phyloP scores from a whole-genome alignment of 129 eudicot species.

The Chrysanthemum seticuspe region DNA sequence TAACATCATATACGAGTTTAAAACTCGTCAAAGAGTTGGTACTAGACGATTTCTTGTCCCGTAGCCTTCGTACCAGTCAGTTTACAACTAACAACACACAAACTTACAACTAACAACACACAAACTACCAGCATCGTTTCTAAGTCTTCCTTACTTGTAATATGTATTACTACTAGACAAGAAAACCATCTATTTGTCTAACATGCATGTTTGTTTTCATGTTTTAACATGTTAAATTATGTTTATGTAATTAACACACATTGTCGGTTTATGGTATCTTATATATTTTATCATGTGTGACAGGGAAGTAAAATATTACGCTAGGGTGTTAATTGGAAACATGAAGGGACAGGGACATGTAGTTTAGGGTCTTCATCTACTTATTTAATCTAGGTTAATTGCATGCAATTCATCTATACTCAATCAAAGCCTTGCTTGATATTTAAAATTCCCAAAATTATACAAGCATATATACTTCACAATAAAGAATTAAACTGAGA shows the following conservation, averaged over 20 bases:
- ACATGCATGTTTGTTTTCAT: constrained; percentile 1
- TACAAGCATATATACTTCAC: constrained; percentile 20
- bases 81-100: not conserved
- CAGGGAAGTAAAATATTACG: constrained; percentile 16
- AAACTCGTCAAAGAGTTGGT: not conserved
- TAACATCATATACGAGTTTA: not conserved
- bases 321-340: constrained; percentile 33
- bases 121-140: too few relatives aligned
- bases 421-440: not conserved
- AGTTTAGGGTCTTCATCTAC: constrained; percentile 26
- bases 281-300: not conserved
- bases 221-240: not conserved
- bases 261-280: not conserved
- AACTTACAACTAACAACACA: too few relatives aligned
- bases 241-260: not conserved
- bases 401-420: constrained; percentile 26
- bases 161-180: not conserved
- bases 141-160: too few relatives aligned
- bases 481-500: not conserved
- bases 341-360: constrained; percentile 21
- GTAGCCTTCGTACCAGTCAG: too few relatives aligned
- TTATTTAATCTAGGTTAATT: constrained; percentile 21
- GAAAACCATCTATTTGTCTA: not conserved
- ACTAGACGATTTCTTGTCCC: not conserved
- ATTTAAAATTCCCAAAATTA: constrained; percentile 17